Evolutionary conservation across 495 filamentous ascomycete species (phyloP).

Genomic region (Oleoguttula mirabilis): DNA sequence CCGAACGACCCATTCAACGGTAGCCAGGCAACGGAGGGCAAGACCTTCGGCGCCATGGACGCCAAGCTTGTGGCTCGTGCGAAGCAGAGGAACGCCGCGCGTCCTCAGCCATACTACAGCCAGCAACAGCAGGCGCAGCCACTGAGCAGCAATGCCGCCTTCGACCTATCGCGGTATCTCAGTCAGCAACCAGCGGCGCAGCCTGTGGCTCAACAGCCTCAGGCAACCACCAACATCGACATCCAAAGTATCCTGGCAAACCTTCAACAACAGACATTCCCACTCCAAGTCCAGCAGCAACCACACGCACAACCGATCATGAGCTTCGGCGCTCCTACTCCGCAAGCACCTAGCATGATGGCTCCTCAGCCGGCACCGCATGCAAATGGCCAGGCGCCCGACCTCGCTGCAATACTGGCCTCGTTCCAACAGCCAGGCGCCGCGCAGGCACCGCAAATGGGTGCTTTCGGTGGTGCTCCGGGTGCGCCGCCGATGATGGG

Average conservation of each 20-base stretch:
- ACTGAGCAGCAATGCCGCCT: neutral
- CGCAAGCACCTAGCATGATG: neutral
- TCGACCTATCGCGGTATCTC: neutral
- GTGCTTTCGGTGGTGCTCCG: constrained; percentile 4
- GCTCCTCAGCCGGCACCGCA: neutral
- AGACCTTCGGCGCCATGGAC: constrained; percentile 14
- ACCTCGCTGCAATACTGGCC: constrained; percentile 16
- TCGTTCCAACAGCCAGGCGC: constrained; percentile 1
- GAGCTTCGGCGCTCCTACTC: constrained; percentile 20
- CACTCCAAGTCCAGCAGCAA: constrained; percentile 23
- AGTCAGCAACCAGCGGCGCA: constrained; percentile 16
- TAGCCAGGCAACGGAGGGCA: constrained; percentile 26
- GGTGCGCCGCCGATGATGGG: constrained; percentile 1
- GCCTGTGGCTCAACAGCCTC: neutral
- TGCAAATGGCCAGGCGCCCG: constrained; percentile 1
- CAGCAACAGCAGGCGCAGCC: constrained; percentile 4
- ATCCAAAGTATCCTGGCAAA: constrained; percentile 39
- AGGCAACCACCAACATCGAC: constrained; percentile 8
- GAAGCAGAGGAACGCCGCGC: constrained; percentile 7
- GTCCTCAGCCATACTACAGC: neutral
- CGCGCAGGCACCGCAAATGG: neutral
- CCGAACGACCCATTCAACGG: constrained; percentile 39
- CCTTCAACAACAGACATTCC: constrained; percentile 27
- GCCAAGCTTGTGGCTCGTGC: constrained; percentile 15
- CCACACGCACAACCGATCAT: constrained; percentile 24